Percentiles rank a stretch among this genome's conserved stretches.
These are phyloP conservation scores for Alnus rubra DNA, from an alignment of 306 rosid genomes.

Conservation along the genomic window DNA sequence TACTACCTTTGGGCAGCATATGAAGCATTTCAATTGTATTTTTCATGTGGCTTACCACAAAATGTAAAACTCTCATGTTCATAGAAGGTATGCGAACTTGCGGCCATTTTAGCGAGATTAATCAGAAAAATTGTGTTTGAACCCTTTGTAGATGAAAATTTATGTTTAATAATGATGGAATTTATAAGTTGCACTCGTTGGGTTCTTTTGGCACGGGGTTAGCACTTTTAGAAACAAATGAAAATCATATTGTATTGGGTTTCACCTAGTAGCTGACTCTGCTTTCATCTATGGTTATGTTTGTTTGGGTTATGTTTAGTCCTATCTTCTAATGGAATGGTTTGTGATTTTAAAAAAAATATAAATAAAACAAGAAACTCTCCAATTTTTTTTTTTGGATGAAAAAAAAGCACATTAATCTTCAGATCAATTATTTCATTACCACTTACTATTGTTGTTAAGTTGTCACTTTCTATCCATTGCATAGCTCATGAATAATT, in stretches of 20 bases:
- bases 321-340: not conserved
- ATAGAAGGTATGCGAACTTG: not conserved
- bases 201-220: not conserved
- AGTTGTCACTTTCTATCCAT: not conserved
- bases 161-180: not conserved
- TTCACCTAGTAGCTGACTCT: not conserved
- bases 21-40: not conserved
- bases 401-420: too few species aligned
- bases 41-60: not conserved
- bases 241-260: not conserved
- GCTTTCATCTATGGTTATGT: not conserved
- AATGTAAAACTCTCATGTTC: not conserved
- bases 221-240: not conserved
- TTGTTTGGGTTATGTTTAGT: not conserved
- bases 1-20: not conserved
- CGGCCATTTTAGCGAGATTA: not conserved
- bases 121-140: not conserved
- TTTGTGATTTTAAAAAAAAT: not conserved
- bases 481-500: slow-evolving; percentile 9
- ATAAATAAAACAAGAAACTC: not conserved
- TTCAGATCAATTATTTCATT: not conserved
- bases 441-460: not conserved
- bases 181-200: not conserved
- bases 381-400: not conserved
- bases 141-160: not conserved